A percentile compares a stretch with the other conserved stretches of the same genome.
These are phyloP conservation scores for Naganishia vaughanmartiniae DNA, from an alignment of 768 basidiomycete genomes.

Conservation along the genomic window DNA sequence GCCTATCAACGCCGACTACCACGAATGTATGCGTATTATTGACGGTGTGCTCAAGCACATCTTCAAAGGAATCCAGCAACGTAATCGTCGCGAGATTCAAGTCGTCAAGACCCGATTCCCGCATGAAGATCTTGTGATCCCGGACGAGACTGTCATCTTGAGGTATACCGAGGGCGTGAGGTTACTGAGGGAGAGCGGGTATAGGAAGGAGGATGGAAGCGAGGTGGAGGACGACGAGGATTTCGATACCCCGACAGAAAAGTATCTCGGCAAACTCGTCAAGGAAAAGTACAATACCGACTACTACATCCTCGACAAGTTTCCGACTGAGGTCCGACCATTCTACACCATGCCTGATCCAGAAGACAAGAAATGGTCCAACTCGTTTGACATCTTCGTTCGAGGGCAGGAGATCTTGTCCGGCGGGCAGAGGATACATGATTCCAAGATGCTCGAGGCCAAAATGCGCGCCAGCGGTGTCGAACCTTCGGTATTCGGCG, in stretches of 20 bases:
- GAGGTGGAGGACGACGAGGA: slow-evolving; percentile 71
- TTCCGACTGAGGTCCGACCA: slow-evolving; percentile 85
- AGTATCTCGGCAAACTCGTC: slow-evolving; percentile 78
- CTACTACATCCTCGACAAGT: slow-evolving; percentile 98
- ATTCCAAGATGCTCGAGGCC: slow-evolving; percentile 70
- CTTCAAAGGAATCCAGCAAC: slow-evolving; percentile 73
- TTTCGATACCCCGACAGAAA: slow-evolving; percentile 92
- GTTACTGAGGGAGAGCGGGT: slow-evolving; percentile 74
- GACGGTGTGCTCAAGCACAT: slow-evolving; percentile 78
- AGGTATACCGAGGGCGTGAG: slow-evolving; percentile 82
- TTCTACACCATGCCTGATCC: slow-evolving; percentile 99
- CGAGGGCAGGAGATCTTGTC: slow-evolving; percentile 96
- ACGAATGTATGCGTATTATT: slow-evolving; percentile 86
- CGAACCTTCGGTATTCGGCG: slow-evolving; percentile 82
- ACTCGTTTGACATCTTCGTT: slow-evolving; percentile 99
- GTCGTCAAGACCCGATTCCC: slow-evolving; percentile 78
- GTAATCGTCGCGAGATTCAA: slow-evolving; percentile 74
- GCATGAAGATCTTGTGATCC: slow-evolving; percentile 87
- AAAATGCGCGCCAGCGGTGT: slow-evolving; percentile 82
- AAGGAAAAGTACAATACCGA: slow-evolving; percentile 90
- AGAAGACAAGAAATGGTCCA: slow-evolving; percentile 72
- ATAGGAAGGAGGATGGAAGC: slow-evolving; percentile 41
- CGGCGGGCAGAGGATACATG: slow-evolving; percentile 93
- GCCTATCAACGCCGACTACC: slow-evolving; percentile 92
- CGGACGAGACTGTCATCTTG: slow-evolving; percentile 76